Base-by-base conservation (phyloP, 2,329 filamentous ascomycete species). In the Whalleya microplaca region DNA sequence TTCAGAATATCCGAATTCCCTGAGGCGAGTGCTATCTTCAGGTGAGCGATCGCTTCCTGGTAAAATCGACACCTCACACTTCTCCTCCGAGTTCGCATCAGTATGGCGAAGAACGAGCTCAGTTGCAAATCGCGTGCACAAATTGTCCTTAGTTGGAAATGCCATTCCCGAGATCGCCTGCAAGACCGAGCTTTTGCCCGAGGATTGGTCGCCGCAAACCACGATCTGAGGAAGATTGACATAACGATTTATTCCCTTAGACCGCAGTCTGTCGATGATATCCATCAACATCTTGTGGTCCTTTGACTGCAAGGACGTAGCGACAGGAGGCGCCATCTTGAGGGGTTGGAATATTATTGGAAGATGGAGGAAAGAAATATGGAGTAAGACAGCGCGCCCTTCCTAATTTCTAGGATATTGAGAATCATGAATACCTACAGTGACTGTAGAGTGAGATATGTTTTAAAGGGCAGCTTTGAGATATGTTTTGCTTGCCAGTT, bases 91-190 rank as follows among this genome's bases (percentile, higher is more conserved):
- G 12, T 53, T 27, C 20, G 55, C 57, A 0, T 69, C 45, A 2
- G 69, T 71, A 2, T 78, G 76, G 9, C 84, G 78, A 2, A 88
- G 73, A 20, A 84, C 75, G 18, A 88, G 71, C 66, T 88, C 83
- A 0, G 84, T 88, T 0, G 84, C 79, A 58, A 88, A 88, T 0
- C 82, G 76, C 0, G 85, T 88, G 67, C 84, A 88, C 0, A 86
- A 64, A 42, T 75, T 80, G 48, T 82, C 80, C 10, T 84, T 81
- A 2, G 75, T 73, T 0, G 84, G 84, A 61, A 88, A 89, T 0
- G 77, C 74, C 5, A 88, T 76, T 9, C 82, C 78, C 0, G 84
- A 84, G 45, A 89, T 82, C 0, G 84, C 84, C 62, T 88, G 83
- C 0, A 88, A 77, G 0, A 87, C 82, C 0, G 84, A 87, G 56